phyloP scores from a whole-genome alignment of 2,329 filamentous ascomycete species.

The Trichophyton benhamiae region DNA sequence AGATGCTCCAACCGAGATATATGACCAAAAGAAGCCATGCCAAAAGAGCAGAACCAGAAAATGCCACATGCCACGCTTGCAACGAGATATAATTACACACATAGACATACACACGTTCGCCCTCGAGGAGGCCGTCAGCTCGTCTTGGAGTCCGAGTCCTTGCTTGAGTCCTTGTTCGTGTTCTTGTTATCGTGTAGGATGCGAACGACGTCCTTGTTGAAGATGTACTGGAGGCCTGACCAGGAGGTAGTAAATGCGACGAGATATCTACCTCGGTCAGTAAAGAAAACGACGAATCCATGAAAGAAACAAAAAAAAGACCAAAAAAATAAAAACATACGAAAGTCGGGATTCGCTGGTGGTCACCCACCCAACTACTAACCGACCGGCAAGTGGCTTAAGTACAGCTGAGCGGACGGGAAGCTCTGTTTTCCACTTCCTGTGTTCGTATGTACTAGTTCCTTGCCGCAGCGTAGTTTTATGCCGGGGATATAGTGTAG shows the following conservation, averaged over 20 bases:
- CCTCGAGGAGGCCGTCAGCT: not conserved
- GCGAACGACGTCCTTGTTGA: slow-evolving; percentile 79
- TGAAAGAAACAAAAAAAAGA: slow-evolving; percentile 4
- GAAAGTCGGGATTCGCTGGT: slow-evolving; percentile 1
- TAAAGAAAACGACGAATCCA: not conserved
- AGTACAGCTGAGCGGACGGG: not conserved
- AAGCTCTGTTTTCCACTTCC: not conserved
- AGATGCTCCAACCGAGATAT: not conserved
- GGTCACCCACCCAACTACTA: not conserved
- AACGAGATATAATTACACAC: not conserved
- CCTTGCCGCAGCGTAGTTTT: too few relatives aligned
- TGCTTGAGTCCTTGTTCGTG: not conserved
- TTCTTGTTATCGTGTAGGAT: slow-evolving; percentile 43
- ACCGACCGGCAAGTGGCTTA: not conserved
- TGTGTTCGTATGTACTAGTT: not conserved
- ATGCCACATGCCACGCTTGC: not conserved
- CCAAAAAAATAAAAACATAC: not conserved
- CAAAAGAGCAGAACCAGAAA: not conserved
- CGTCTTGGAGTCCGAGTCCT: not conserved
- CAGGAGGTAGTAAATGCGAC: slow-evolving; percentile 84
- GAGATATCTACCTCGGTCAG: slow-evolving; percentile 47
- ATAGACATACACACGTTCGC: not conserved
- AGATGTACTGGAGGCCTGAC: slow-evolving; percentile 88
- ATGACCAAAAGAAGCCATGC: not conserved
- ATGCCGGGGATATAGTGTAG: not conserved